A percentile compares a stretch with the other conserved stretches of the same genome.
Conservation (phyloP, 2,329 filamentous ascomycete genomes). For the Huntiella omanensis region DNA sequence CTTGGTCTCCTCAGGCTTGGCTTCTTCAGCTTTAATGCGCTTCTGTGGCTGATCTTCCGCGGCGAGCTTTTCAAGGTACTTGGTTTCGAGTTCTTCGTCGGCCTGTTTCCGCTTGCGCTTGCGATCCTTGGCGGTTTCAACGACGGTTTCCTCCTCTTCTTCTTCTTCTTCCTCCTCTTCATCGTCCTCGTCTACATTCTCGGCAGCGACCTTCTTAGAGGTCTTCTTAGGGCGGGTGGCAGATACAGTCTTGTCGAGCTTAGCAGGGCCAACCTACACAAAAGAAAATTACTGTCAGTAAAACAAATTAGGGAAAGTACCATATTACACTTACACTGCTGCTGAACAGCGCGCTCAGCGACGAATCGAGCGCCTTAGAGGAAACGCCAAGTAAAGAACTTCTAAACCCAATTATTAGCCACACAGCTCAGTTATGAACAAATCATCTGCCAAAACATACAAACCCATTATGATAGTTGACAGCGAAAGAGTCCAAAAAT, state of each 20-base stretch:
- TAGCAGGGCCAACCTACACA: slow-evolving; percentile 31
- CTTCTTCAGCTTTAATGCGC: slow-evolving; percentile 18
- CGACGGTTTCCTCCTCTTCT: slow-evolving; percentile 20
- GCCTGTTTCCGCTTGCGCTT: slow-evolving; percentile 51
- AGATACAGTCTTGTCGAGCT: slow-evolving; percentile 18
- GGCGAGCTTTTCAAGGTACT: slow-evolving; percentile 48
- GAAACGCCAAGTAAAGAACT: slow-evolving; percentile 8
- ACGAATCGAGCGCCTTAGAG: slow-evolving; percentile 44
- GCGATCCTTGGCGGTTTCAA: slow-evolving; percentile 27
- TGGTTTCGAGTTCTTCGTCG: slow-evolving; percentile 50
- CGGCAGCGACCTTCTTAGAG: slow-evolving; percentile 15
- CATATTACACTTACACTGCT: slow-evolving; percentile 40
- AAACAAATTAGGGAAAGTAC: not conserved
- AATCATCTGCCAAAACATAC: not conserved
- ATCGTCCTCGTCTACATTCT: slow-evolving; percentile 13
- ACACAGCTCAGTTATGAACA: not conserved
- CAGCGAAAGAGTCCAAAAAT: not conserved
- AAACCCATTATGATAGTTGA: slow-evolving; percentile 1
- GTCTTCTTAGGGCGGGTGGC: slow-evolving; percentile 19
- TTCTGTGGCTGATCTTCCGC: slow-evolving; percentile 37
- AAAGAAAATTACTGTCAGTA: not conserved
- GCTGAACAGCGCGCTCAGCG: slow-evolving; percentile 51
- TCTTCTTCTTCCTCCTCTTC: slow-evolving; percentile 17
- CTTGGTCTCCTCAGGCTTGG: slow-evolving; percentile 20
- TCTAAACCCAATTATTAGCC: slow-evolving; percentile 5